phyloP scores from a whole-genome alignment of 257 asterid genomes.

The Datura wrightii region DNA sequence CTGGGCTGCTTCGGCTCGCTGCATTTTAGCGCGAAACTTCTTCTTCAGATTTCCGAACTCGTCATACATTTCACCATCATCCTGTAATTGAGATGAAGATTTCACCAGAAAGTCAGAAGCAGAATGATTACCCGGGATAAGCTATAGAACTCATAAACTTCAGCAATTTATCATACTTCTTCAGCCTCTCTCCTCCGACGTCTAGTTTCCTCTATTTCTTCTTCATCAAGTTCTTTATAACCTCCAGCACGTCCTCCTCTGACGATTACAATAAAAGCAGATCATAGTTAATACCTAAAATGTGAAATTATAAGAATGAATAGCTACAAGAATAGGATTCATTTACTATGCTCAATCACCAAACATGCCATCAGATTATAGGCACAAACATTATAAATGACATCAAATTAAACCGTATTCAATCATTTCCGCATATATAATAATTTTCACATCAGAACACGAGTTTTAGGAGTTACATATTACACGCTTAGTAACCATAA shows the following conservation, averaged over 20 bases:
- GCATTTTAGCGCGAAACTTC: conserved; percentile 89
- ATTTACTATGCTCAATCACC: neutral
- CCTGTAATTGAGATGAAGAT: conserved; percentile 52
- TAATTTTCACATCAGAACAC: neutral
- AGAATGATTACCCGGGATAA: neutral
- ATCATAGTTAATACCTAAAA: conserved; percentile 32
- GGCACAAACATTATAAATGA: conserved; percentile 21
- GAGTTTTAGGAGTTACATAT: neutral
- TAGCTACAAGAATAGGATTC: neutral
- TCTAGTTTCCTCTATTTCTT: conserved; percentile 93
- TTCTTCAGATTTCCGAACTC: conserved; percentile 99
- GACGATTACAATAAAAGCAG: conserved; percentile 30
- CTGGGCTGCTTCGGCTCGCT: conserved; percentile 67
- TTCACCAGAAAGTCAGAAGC: conserved; percentile 22
- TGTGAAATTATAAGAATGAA: neutral
- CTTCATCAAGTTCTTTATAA: conserved; percentile 96
- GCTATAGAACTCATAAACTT: neutral
- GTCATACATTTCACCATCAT: conserved; percentile 99
- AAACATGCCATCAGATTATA: neutral
- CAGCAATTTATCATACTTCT: conserved; percentile 59
- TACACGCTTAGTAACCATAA: neutral
- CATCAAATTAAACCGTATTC: neutral
- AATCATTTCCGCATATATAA: neutral
- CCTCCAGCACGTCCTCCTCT: conserved; percentile 99
- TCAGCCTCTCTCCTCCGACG: conserved; percentile 92